Base-by-base conservation (phyloP, 1,139 yeast species). In the Lodderomyces theae region DNA sequence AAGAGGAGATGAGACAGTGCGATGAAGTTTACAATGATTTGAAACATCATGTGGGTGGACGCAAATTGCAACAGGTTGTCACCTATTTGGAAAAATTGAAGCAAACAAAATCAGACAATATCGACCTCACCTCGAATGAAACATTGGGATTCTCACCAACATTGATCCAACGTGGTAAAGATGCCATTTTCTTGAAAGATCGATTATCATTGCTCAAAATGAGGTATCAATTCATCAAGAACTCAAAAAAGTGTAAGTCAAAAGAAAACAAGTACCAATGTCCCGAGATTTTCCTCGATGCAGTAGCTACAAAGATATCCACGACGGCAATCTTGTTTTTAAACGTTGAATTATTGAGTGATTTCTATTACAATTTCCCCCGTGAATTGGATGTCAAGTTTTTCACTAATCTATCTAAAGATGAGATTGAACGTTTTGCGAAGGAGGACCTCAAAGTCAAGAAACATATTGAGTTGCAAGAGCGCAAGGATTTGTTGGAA, bases 351-450 rank as follows among this genome's bases (percentile, higher is more conserved):
- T 70, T 94, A 38, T 69, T 94, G 50, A 85, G 95, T 51, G 98
- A 94, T 63, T 94, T 94, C 57, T 92, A 90, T 62, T 92, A 94
- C 63, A 89, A 88, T 54, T 92, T 94, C 65, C 98, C 98, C 1
- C 76, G 97, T 42, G 97, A 89, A 58, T 72, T 94, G 48, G 99
- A 94, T 61, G 71, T 72, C 42, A 79, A 82, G 49, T 74, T 94
- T 47, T 80, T 86, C 46, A 72, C 71, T 46, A 73, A 72, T 39
- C 67, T 92, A 53, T 70, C 80, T 9, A 73, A 73, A 39, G 95
- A 88, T 41, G 95, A 90, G 56, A 75, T 92, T 45, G 97, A 90
- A 55, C 66, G 68, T 45, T 87, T 90, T 66, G 98, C 98, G 1
- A 88, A 88, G 55, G 97, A 94, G 61, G 98, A 94, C 64, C 94